Conservation (phyloP, 1,139 yeast genomes). For the Yamadazyma oceani region DNA sequence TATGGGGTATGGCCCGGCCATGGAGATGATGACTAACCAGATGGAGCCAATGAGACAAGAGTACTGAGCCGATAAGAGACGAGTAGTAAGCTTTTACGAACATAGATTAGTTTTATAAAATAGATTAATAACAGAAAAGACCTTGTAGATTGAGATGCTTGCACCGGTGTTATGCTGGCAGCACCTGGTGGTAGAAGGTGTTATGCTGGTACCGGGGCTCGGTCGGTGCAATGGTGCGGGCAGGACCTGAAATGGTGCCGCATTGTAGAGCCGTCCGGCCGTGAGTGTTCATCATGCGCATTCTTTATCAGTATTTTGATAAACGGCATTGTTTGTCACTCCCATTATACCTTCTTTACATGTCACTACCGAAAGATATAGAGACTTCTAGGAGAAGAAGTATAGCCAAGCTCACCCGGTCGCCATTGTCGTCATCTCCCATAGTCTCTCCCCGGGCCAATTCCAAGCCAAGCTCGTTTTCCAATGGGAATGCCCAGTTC, state of each 20-base stretch:
- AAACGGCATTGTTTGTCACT: not conserved
- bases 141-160: too few species aligned
- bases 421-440: conserved; percentile 34
- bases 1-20: conserved; percentile 23
- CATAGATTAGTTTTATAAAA: too few species aligned
- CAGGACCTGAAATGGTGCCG: too few species aligned
- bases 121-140: too few species aligned
- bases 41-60: not conserved
- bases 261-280: too few species aligned
- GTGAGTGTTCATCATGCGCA: not conserved
- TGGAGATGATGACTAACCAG: not conserved
- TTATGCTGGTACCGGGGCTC: too few species aligned
- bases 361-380: conserved; percentile 28
- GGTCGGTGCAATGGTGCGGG: too few species aligned
- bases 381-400: conserved; percentile 25
- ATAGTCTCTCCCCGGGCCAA: conserved; percentile 21
- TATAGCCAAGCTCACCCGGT: conserved; percentile 35
- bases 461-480: conserved; percentile 26
- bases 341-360: conserved; percentile 6
- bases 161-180: too few species aligned
- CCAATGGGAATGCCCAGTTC: conserved; percentile 25
- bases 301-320: not conserved
- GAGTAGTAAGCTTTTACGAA: not conserved
- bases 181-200: too few species aligned
- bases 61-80: not conserved